phyloP scores from a whole-genome alignment of 768 basidiomycete species.

The Chiua virens region DNA sequence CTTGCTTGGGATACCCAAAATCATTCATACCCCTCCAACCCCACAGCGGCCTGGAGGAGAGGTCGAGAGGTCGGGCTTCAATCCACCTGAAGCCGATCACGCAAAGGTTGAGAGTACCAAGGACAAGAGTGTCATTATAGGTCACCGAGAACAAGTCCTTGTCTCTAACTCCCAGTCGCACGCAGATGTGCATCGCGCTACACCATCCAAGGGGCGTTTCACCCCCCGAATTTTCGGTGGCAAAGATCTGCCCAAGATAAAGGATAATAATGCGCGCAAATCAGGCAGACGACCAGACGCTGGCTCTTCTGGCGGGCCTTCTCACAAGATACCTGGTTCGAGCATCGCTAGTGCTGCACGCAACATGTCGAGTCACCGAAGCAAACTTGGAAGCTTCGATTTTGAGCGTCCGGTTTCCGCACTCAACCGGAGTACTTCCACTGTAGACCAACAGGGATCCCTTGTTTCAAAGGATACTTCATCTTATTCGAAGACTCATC shows the following conservation, averaged over 20 bases:
- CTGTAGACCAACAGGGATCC: slow-evolving; percentile 18
- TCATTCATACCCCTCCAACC: slow-evolving; percentile 38
- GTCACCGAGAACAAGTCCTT: slow-evolving; percentile 28
- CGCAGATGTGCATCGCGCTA: not conserved
- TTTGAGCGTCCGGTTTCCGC: slow-evolving; percentile 65
- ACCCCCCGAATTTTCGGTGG: slow-evolving; percentile 30
- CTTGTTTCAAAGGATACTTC: slow-evolving; percentile 3
- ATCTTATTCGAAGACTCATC: slow-evolving; percentile 12
- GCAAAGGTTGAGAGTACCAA: slow-evolving; percentile 8
- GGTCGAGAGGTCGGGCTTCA: slow-evolving; percentile 2
- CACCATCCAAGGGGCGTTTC: slow-evolving; percentile 26
- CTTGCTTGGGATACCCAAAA: slow-evolving; percentile 28
- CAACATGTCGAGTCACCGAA: slow-evolving; percentile 40
- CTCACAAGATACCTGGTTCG: slow-evolving; percentile 8
- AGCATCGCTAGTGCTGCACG: slow-evolving; percentile 12
- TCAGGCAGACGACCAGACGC: slow-evolving; percentile 20
- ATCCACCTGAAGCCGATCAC: slow-evolving; percentile 10
- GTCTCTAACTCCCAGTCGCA: slow-evolving; percentile 25
- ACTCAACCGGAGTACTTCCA: slow-evolving; percentile 31
- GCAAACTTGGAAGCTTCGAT: slow-evolving; percentile 73
- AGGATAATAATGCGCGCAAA: slow-evolving; percentile 23
- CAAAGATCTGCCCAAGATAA: slow-evolving; percentile 25
- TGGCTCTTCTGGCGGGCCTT: slow-evolving; percentile 4
- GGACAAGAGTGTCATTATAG: slow-evolving; percentile 14
- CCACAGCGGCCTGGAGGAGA: slow-evolving; percentile 29